These are phyloP conservation scores for Echium plantagineum DNA, from an alignment of 257 asterid genomes.

Conservation along the genomic window DNA sequence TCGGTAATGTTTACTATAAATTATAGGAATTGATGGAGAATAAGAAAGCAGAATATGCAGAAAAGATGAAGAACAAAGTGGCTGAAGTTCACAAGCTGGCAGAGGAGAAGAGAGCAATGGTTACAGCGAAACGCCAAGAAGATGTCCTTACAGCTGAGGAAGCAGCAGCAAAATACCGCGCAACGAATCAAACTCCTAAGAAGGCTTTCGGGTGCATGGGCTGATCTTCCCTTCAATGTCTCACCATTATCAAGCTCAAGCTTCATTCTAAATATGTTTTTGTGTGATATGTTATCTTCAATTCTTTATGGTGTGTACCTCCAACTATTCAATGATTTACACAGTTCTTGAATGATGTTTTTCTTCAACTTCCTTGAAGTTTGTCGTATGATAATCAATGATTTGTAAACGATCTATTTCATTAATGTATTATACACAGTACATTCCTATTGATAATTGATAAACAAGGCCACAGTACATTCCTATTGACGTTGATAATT, in stretches of 20 bases:
- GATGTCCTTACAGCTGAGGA: conserved; percentile 54
- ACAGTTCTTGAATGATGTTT: too few species aligned
- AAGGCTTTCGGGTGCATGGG: conserved; percentile 57
- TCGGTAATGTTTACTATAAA: background rate
- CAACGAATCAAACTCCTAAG: conserved; percentile 49
- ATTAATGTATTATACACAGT: too few species aligned
- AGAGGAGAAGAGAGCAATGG: conserved; percentile 63
- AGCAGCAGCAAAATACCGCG: conserved; percentile 56
- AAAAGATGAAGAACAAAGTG: conserved; percentile 51
- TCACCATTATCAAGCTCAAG: background rate
- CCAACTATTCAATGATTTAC: too few species aligned
- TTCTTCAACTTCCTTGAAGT: too few species aligned
- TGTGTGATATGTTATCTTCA: conserved; percentile 1
- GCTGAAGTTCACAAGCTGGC: conserved; percentile 66
- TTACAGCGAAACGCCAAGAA: conserved; percentile 48
- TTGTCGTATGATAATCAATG: too few species aligned
- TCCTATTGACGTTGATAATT: too few species aligned
- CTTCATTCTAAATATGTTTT: conserved; percentile 9
- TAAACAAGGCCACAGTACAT: too few species aligned
- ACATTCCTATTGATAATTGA: too few species aligned
- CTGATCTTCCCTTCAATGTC: conserved; percentile 7
- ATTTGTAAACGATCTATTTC: too few species aligned
- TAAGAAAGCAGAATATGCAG: conserved; percentile 67
- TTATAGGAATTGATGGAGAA: conserved; percentile 56
- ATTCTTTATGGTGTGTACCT: too few species aligned